Evolutionary conservation across 2,329 filamentous ascomycete genomes (phyloP), one percentile per base, ranked within the genome.

Genomic region (Verticillium albo-atrum): DNA sequence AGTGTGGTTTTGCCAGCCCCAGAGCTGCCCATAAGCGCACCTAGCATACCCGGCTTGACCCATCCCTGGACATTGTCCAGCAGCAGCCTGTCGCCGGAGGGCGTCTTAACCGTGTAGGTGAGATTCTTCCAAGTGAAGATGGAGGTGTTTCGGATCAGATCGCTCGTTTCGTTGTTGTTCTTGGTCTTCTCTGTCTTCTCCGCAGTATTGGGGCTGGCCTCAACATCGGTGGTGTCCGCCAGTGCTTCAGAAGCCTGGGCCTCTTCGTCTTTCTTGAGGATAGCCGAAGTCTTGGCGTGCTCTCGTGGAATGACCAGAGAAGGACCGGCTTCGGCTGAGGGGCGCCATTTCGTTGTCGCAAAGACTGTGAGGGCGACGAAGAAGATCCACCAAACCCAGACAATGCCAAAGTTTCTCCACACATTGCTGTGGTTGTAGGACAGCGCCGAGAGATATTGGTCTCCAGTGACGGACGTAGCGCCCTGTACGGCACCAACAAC

Each of bases 1-100:
- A 96, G 81, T 0, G 91, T 95, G 0, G 91, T 96, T 74, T 96
- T 96, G 56, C 92, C 91, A 17, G 92, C 91, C 64, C 90, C 91
- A 12, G 88, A 90, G 2, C 89, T 85, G 67, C 90, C 88, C 90
- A 93, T 91, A n/a, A 94, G 77, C 4, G 89, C 90, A 3, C 88
- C 91, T 23, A 92, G 74, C 63, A 87, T 92, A 53, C 90, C 90
- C 1, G 91, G 90, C 72, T 91, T 91, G 58, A 93, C 89, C 86
- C 89, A 96, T 3, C 91, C 92, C 64, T 92, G 86, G 1, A 96
- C 89, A 59, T 94, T 83, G 63, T 95, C 87, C 7, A 96, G 78
- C 60, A 96, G 85, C 14, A 83, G 78, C 9, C 89, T 85, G 82
- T 91, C 77, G 3, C 83, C 84, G 1, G 74, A 71, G 0, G 82